Base-by-base conservation (phyloP, 2,329 filamentous ascomycete species). In the Exophiala sp. region DNA sequence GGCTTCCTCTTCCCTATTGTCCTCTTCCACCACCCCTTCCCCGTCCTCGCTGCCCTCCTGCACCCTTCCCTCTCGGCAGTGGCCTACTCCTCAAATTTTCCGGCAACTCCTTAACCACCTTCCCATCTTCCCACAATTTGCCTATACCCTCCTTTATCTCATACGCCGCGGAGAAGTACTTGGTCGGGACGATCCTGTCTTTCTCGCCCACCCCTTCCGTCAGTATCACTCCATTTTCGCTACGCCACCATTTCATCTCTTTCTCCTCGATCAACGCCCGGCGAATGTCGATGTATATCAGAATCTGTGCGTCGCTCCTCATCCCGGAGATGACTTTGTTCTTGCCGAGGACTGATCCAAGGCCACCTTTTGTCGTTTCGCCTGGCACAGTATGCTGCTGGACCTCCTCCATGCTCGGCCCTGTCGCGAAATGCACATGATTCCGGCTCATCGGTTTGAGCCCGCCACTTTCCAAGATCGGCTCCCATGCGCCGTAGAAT, bases 391-490 rank as follows among this genome's bases (percentile, higher is more conserved):
- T 32, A 12, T 29, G 10, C 16, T 66, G 62, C 57, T 71, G 51
- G 36, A 74, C 65, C 12, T 67, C 65, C 3, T 67, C 64, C 40
- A 69, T 62, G 0, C 88, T 84, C 10, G 91, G 74, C 0, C 89
- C 90, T 5, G 84, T 83, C 2, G 89, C 88, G 68, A 94, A 96
- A 72, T 99, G 94, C 24, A 97, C 86, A 66, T 97, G 92, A 59
- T 88, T 95, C 50, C 94, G 74, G 0, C 77, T 78, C 94, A 97
- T 97, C 54, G 79, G 80, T 63, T 82, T 84, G 54, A 99, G 73
- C 0, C 92, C 91, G 3, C 91, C 91, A 0, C 81, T 78, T n/a
- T 78, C 77, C 9, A 91, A 70, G 57, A 99, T 97, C 9, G 77
- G 66, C 0, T 80, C 74, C 87, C 91, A 96, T 16, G 87, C 87